These are phyloP conservation scores for Ceratocystis diversiconidia DNA, from an alignment of 2,329 filamentous ascomycete genomes.

Conservation along the genomic window DNA sequence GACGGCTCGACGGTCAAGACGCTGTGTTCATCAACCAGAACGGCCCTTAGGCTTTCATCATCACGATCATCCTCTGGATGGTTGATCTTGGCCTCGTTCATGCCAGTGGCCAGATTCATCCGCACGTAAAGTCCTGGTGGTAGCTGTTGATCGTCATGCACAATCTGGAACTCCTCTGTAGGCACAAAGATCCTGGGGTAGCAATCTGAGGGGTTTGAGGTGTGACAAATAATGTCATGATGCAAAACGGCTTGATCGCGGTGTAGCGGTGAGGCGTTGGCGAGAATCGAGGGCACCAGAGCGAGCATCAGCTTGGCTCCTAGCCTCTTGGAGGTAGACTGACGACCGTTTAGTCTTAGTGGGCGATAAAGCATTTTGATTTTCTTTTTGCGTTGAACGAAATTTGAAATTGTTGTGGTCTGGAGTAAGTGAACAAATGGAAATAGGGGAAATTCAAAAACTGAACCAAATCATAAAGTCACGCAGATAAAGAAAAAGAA, in stretches of 20 bases:
- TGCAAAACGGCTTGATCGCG: neutral
- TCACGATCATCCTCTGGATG: constrained; percentile 36
- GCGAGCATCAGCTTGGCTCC: neutral
- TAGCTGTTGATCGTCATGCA: constrained; percentile 51
- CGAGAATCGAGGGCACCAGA: constrained; percentile 11
- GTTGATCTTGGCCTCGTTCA: constrained; percentile 53
- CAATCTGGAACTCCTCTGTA: constrained; percentile 48
- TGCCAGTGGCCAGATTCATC: constrained; percentile 48
- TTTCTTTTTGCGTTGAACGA: neutral
- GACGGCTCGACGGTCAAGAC: constrained; percentile 39
- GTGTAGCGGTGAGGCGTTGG: constrained; percentile 3
- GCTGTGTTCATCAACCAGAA: constrained; percentile 32
- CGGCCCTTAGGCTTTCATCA: constrained; percentile 35
- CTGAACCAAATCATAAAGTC: no score
- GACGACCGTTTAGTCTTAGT: neutral
- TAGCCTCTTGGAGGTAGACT: neutral
- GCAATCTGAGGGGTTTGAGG: constrained; percentile 44
- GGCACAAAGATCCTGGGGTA: constrained; percentile 51
- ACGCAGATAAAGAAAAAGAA: neutral
- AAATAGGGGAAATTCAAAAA: no score
- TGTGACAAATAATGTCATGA: constrained; percentile 51
- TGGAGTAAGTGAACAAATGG: neutral
- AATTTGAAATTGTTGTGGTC: neutral
- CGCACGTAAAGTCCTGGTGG: constrained; percentile 52
- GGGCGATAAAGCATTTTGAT: neutral